Evolutionary conservation across 208 protist genomes (phyloP).

Genomic region (Acanthamoeba lugdunensis): DNA sequence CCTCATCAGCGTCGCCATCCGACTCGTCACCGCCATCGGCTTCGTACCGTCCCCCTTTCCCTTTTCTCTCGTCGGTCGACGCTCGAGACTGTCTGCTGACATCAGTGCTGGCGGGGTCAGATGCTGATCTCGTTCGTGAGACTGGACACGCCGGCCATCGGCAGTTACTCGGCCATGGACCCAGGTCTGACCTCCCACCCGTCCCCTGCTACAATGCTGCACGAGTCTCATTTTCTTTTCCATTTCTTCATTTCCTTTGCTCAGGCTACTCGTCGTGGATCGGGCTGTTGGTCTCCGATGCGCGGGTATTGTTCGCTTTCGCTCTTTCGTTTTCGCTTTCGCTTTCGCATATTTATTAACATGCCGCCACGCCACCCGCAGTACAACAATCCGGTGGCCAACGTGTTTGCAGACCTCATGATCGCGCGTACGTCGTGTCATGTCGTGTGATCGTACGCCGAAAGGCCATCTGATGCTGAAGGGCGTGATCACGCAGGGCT

Average conservation of each 20-base stretch:
- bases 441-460: no score
- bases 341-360: background rate
- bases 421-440: background rate
- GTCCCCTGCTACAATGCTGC: background rate
- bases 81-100: no score
- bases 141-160: conserved; percentile 43
- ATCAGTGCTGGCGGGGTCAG: background rate
- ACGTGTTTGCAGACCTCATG: conserved; percentile 3
- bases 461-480: no score
- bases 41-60: background rate
- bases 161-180: conserved; percentile 35
- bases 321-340: background rate
- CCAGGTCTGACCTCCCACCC: background rate
- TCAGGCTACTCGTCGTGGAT: conserved; percentile 51
- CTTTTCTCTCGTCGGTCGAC: background rate
- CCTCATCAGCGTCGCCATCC: conserved; percentile 49
- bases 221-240: background rate
- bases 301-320: background rate
- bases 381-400: conserved; percentile 59
- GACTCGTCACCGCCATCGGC: background rate
- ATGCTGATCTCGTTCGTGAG: conserved; percentile 46
- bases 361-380: background rate
- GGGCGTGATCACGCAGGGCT: no score
- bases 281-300: conserved; percentile 8
- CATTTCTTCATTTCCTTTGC: background rate